Percentiles rank a stretch among this genome's conserved stretches.
Conservation (phyloP, 106 monocot genomes). For the Triglochin maritima region DNA sequence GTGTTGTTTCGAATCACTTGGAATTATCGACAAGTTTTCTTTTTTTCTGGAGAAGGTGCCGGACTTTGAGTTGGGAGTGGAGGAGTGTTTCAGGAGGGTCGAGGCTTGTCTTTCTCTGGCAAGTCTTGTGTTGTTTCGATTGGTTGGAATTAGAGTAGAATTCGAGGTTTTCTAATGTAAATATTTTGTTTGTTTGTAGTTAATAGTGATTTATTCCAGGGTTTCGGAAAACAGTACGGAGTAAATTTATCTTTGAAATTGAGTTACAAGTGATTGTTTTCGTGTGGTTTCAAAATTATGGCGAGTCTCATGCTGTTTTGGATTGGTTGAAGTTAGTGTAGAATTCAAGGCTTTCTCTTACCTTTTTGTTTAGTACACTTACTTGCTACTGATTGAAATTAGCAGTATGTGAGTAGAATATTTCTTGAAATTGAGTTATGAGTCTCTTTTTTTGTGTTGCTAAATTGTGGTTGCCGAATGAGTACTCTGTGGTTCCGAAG, state of each 20-base stretch:
- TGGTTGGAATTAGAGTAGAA: background rate
- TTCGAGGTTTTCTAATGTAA: background rate
- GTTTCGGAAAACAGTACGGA: too few relatives aligned
- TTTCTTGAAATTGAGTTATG: too few relatives aligned
- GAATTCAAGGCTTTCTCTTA: background rate
- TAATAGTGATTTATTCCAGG: background rate
- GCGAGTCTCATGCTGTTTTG: background rate
- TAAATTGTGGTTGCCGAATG: constrained; percentile 11
- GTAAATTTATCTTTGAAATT: too few relatives aligned
- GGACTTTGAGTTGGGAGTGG: constrained; percentile 38
- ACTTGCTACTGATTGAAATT: background rate
- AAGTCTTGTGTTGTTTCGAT: background rate
- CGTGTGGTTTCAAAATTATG: background rate
- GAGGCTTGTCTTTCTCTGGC: constrained; percentile 40
- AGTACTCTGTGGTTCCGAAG: constrained; percentile 63
- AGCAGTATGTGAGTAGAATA: too few relatives aligned
- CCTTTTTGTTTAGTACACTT: background rate
- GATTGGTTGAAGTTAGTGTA: background rate
- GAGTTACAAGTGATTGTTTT: background rate
- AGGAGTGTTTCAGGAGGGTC: constrained; percentile 41
- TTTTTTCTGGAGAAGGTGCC: constrained; percentile 38
- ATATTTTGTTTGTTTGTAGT: background rate
- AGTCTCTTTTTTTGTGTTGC: background rate
- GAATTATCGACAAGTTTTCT: constrained; percentile 49
- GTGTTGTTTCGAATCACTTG: too few relatives aligned